Evolutionary conservation across 2,329 filamentous ascomycete species (phyloP).

Genomic region (Xylariales sp.): DNA sequence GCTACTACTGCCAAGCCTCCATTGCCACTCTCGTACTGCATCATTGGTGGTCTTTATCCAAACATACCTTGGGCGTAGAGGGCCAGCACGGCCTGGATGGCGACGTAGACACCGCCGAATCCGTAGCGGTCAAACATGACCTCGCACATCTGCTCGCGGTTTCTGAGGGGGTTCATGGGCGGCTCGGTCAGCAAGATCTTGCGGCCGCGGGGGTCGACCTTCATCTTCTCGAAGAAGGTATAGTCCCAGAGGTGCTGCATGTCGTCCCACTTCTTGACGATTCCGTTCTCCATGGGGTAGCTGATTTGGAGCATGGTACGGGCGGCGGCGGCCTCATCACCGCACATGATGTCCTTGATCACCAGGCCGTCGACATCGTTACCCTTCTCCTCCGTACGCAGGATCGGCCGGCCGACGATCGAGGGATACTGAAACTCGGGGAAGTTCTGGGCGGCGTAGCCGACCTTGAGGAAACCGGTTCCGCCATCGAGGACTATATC

Average conservation of each 20-base stretch:
- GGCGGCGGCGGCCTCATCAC: constrained; percentile 93
- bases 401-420: constrained; percentile 94
- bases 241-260: constrained; percentile 99
- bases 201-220: constrained; percentile 81
- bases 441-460: constrained; percentile 99
- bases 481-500: constrained; percentile 96
- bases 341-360: constrained; percentile 99
- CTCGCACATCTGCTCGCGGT: constrained; percentile 96
- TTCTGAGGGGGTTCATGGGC: constrained; percentile 95
- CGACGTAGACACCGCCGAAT: constrained; percentile 96
- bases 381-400: constrained; percentile 85
- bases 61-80: constrained; percentile 86
- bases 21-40: background rate
- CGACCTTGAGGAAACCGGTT: constrained; percentile 99
- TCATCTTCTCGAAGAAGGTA: constrained; percentile 96
- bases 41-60: background rate
- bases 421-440: constrained; percentile 98
- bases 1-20: too few relatives aligned
- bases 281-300: constrained; percentile 99
- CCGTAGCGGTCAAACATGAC: constrained; percentile 98
- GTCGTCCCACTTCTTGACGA: constrained; percentile 99
- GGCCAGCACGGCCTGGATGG: constrained; percentile 93
- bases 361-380: constrained; percentile 61
- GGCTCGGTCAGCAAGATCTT: constrained; percentile 98
- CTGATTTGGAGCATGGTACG: constrained; percentile 97